Evolutionary conservation across 371 early-diverging fungal genomes (phyloP).

Genomic region (Mucor saturninus): DNA sequence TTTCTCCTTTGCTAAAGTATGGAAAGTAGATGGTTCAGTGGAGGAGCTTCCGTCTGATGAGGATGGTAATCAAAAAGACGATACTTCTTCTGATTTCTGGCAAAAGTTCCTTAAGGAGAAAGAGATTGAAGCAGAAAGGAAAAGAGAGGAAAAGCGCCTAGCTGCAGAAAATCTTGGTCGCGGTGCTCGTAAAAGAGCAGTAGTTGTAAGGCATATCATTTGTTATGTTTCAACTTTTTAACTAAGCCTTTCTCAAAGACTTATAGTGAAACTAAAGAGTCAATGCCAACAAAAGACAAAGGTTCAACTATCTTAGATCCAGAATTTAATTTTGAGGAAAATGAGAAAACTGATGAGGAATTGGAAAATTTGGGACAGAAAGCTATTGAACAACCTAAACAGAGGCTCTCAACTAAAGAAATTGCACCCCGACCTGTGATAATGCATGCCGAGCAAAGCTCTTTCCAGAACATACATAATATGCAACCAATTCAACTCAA

Average conservation of each 20-base stretch:
- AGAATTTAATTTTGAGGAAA: neutral
- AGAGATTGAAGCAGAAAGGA: conserved; percentile 16
- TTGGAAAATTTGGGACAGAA: no score
- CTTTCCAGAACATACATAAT: no score
- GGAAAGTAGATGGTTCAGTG: conserved; percentile 33
- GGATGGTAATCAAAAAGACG: conserved; percentile 9
- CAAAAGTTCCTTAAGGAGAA: conserved; percentile 40
- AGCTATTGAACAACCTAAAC: no score
- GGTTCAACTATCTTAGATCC: neutral
- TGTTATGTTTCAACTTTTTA: neutral
- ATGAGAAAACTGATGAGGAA: no score
- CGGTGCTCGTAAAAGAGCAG: conserved; percentile 47
- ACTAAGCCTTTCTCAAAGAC: neutral
- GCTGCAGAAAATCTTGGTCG: conserved; percentile 34
- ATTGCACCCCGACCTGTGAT: no score
- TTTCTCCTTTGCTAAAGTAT: conserved; percentile 54
- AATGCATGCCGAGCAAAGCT: no score
- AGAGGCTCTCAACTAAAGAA: no score
- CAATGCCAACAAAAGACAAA: no score
- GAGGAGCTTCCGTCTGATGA: conserved; percentile 25
- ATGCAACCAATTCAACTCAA: no score
- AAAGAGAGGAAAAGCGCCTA: conserved; percentile 22
- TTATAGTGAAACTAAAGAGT: neutral
- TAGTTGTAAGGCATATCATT: conserved; percentile 2
- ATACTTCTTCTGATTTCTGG: conserved; percentile 51